Conservation (phyloP, 805 yeast species). For the Wickerhamomyces alni region DNA sequence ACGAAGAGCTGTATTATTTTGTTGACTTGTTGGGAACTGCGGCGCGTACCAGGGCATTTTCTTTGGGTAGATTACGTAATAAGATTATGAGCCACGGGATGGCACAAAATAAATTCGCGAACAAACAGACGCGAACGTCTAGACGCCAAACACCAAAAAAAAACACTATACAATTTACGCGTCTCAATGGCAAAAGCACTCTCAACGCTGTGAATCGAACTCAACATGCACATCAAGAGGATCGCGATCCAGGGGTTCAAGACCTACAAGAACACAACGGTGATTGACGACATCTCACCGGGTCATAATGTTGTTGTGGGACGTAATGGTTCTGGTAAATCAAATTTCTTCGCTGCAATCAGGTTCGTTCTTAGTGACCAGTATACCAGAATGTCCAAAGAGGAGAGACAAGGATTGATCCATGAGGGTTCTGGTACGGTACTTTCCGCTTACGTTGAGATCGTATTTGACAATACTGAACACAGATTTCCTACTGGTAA, state of each 20-base stretch:
- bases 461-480: conserved; percentile 77
- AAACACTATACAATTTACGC: too few relatives aligned
- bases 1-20: neutral
- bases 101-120: neutral
- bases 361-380: conserved; percentile 90
- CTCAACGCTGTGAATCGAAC: too few relatives aligned
- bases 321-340: conserved; percentile 94
- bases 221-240: conserved; percentile 34
- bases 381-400: conserved; percentile 74
- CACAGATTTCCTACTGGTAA: conserved; percentile 52
- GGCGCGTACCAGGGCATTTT: neutral
- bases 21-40: conserved; percentile 9
- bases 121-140: conserved; percentile 3
- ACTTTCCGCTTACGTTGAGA: conserved; percentile 89
- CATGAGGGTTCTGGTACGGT: conserved; percentile 90
- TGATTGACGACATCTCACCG: conserved; percentile 71
- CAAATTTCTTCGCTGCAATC: conserved; percentile 92
- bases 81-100: neutral
- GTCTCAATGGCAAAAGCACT: neutral
- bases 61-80: neutral
- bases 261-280: conserved; percentile 81
- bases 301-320: conserved; percentile 86
- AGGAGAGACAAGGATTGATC: conserved; percentile 79
- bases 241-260: conserved; percentile 89
- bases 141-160: neutral